Evolutionary conservation across 306 rosid genomes (phyloP).

Genomic region (Gastrolobium villosum): DNA sequence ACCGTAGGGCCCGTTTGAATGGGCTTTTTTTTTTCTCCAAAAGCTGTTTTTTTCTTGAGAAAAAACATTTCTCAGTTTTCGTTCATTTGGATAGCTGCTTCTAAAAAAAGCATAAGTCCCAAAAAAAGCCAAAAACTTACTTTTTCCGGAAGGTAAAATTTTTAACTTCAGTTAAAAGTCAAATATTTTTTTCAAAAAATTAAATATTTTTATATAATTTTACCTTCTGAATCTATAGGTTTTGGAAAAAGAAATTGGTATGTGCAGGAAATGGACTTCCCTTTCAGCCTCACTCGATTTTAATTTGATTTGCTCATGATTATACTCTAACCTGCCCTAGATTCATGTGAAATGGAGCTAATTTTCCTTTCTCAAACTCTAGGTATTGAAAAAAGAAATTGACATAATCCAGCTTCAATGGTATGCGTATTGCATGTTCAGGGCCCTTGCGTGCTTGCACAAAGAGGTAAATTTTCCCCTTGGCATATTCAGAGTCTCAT

Average conservation of each 20-base stretch:
- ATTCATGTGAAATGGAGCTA: conserved; percentile 24
- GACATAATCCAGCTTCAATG: conserved; percentile 72
- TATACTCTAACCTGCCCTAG: conserved; percentile 14
- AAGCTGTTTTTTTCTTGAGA: no score
- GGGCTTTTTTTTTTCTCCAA: no score
- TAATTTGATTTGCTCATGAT: conserved; percentile 1
- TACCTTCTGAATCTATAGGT: conserved; percentile 50
- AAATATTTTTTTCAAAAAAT: no score
- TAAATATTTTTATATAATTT: no score
- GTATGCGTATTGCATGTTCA: conserved; percentile 89
- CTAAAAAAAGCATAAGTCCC: no score
- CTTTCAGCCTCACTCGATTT: conserved; percentile 9
- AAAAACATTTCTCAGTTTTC: no score
- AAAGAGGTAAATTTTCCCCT: conserved; percentile 68
- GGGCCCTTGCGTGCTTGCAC: conserved; percentile 83
- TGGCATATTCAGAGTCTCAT: conserved; percentile 15
- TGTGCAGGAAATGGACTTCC: conserved; percentile 31
- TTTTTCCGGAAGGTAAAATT: no score
- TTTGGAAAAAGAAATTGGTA: conserved; percentile 62
- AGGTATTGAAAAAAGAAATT: conserved; percentile 89
- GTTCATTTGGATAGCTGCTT: no score
- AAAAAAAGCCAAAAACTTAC: no score
- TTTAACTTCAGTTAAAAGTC: no score
- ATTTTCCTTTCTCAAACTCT: conserved; percentile 32
- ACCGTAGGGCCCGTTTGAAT: no score